Evolutionary conservation across 2,329 filamentous ascomycete species (phyloP), one percentile per base, ranked within the genome.

Genomic region (Alternaria consortialis): DNA sequence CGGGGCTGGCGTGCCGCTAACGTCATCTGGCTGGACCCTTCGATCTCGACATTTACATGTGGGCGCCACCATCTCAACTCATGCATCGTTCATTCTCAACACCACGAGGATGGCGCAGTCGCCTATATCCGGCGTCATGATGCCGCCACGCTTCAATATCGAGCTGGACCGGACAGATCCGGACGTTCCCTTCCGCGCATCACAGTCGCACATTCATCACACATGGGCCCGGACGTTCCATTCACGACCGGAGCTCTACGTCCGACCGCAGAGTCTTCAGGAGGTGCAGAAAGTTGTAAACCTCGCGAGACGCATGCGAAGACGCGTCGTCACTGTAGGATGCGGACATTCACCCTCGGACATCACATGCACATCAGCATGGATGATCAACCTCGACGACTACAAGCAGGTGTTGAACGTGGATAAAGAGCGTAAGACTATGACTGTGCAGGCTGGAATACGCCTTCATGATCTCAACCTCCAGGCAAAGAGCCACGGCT

Each of bases 151-250:
- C 60, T 79, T 89, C 65, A 69, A 80, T 59, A 80, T 81, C 63
- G 88, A 90, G 76, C 81, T 90, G 64, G 81, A 83, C 34, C 84
- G 83, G 65, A 84, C 87, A 75, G 84, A 89, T 72, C 84, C 87
- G 67, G 79, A 82, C 60, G 80, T 95, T 39, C 88, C 93, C 43
- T 97, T 98, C 82, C 91, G 90, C 77, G 91, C 92, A 6, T 85
- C 85, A 59, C 83, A 86, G 61, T 83, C 87, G 54, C 89, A 98
- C 78, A 81, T 89, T 50, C 95, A 98, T 82, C 90, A 90, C 72
- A 99, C 95, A 20, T 99, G 95, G 95, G 95, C 95, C 39, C 90
- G 90, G 74, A 98, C 95, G 51, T 97, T 96, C 82, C 90, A 91
- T 73, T 95, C 91, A 52, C 87, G 89, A 17, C 95, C 95, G 3